Conservation (phyloP, 345 rosid species). For the rapeseed (Brassica napus) region DNA sequence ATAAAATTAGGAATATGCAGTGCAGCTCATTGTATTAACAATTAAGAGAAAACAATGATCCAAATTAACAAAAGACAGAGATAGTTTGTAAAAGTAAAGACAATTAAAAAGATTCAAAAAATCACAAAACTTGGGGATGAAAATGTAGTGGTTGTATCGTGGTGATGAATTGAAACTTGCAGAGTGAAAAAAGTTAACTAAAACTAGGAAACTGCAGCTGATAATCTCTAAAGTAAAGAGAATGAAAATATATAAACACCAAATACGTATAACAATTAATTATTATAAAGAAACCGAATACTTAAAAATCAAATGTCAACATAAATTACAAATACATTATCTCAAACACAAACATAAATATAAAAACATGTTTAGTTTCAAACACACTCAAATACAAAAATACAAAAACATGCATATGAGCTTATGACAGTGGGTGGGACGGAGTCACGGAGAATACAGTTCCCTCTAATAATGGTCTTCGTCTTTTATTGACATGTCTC, state of each 20-base stretch:
- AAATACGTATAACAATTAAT: background rate
- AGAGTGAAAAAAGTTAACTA: background rate
- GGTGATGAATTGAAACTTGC: background rate
- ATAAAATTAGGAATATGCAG: too few species aligned
- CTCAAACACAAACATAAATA: background rate
- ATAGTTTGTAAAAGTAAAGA: background rate
- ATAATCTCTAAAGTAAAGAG: background rate
- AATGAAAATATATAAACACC: background rate
- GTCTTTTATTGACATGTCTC: background rate
- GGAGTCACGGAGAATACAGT: too few species aligned
- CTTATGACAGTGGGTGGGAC: too few species aligned
- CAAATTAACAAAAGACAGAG: background rate
- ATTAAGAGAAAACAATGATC: background rate
- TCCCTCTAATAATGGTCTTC: background rate
- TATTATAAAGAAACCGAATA: background rate
- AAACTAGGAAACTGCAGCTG: background rate
- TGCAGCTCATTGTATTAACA: background rate
- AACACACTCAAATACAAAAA: background rate
- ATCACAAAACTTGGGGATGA: too few species aligned
- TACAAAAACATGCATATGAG: background rate
- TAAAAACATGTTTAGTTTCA: background rate
- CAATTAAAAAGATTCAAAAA: background rate
- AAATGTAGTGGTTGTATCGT: background rate
- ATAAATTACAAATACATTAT: background rate
- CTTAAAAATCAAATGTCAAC: background rate